Evolutionary conservation across 1,284 basidiomycete genomes (phyloP), one percentile per base, ranked within the genome.

Genomic region (Phenoliferia sp.): DNA sequence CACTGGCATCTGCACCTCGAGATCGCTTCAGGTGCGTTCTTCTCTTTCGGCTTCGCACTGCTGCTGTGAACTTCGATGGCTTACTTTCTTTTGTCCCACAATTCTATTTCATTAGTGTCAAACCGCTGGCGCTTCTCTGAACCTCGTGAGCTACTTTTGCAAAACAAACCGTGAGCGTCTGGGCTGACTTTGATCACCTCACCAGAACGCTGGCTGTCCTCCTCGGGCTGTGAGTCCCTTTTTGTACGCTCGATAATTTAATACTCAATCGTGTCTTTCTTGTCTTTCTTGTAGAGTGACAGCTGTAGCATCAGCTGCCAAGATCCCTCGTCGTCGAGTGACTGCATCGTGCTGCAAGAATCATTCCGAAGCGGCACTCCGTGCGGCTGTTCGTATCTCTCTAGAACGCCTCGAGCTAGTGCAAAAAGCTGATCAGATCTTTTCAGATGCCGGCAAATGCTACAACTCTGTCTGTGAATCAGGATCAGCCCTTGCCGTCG

Each of bases 321-420:
- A 77, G 87, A 90, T 77, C 91, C 91, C 2, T 82, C 73, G 31
- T 79, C 80, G 22, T 68, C 83, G 29, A 67, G 73, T 29, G 67
- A 84, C 73, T 95, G 92, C 79, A 80, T 92, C n/a, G 80, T 88
- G 55, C 82, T 94, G 48, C 87, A 89, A 69, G 86, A 90, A 2
- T 80, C 84, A 48, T 86, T 94, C 63, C 83, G 92, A 59, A 90
- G 94, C 76, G 92, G 92, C 16, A 93, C 91, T 29, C 86, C 89
- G 16, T 95, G 92, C 77, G 91, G 90, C 83, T 78, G 71, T 65
- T 62, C 44, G 54, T 62, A 22, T 10, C 3, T n/a, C 26, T 10
- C 33, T 50, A 12, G 32, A 7, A 22, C 19, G 10, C 16, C 4
- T 22, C 17, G 28, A 7, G 10, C 29, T 4, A 28, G 3, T 12